A percentile compares a stretch with the other conserved stretches of the same genome.
Conservation (phyloP, 768 basidiomycete species). For the Coprinopsis marcescibilis region DNA sequence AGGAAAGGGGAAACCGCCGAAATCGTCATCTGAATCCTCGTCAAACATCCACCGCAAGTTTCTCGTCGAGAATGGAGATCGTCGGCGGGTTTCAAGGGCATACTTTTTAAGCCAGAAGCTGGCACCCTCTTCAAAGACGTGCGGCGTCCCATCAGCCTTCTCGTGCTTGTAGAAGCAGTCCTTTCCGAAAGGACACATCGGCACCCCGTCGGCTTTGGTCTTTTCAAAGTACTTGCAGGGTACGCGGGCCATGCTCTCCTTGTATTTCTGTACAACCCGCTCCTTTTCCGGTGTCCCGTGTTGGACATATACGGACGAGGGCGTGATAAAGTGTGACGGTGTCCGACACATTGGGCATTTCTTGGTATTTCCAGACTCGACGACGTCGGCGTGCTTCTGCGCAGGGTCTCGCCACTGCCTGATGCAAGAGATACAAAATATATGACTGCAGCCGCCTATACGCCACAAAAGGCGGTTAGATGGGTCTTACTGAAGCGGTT, state of each 20-base stretch:
- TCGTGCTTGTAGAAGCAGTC: slow-evolving; percentile 80
- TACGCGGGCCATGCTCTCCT: slow-evolving; percentile 65
- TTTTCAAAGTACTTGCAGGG: slow-evolving; percentile 67
- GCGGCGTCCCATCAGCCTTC: slow-evolving; percentile 59
- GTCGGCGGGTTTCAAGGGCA: slow-evolving; percentile 13
- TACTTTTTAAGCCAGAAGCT: slow-evolving; percentile 49
- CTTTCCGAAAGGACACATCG: slow-evolving; percentile 70
- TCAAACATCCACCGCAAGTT: too few species aligned
- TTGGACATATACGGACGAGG: slow-evolving; percentile 63
- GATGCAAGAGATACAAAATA: slow-evolving; percentile 79
- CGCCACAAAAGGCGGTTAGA: not conserved
- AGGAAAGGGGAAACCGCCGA: slow-evolving; percentile 1
- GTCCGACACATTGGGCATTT: slow-evolving; percentile 75
- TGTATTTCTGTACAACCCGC: slow-evolving; percentile 50
- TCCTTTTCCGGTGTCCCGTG: slow-evolving; percentile 49
- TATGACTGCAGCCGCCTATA: slow-evolving; percentile 66
- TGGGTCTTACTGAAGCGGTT: not conserved
- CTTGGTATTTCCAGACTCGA: slow-evolving; percentile 58
- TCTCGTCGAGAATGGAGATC: not conserved
- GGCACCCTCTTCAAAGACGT: slow-evolving; percentile 50
- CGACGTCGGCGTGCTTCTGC: slow-evolving; percentile 44
- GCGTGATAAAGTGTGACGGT: slow-evolving; percentile 62
- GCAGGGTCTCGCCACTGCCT: slow-evolving; percentile 68
- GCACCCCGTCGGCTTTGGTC: slow-evolving; percentile 36
- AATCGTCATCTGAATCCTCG: slow-evolving; percentile 8